These are phyloP conservation scores for Thelonectria rubi DNA, from an alignment of 2,329 filamentous ascomycete genomes.

Conservation along the genomic window DNA sequence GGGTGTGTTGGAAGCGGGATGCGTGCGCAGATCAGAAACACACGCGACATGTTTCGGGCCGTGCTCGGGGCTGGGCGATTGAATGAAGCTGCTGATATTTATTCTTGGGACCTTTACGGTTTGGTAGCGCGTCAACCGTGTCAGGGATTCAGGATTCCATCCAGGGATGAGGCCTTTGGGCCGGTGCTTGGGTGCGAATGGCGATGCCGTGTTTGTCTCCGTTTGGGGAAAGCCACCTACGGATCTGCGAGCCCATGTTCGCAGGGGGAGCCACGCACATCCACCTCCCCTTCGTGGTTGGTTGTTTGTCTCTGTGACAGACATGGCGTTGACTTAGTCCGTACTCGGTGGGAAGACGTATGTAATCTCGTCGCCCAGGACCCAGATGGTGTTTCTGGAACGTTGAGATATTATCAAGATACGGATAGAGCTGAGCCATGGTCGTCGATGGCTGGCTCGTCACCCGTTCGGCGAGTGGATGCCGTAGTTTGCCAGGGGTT, in stretches of 20 bases:
- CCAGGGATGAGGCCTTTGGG: slow-evolving; percentile 9
- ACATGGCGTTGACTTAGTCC: not conserved
- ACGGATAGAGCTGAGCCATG: not conserved
- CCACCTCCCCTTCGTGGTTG: too few species aligned
- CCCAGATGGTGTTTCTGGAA: slow-evolving; percentile 3
- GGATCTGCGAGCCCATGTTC: not conserved
- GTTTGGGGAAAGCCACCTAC: not conserved
- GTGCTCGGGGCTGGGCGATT: not conserved
- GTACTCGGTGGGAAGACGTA: not conserved
- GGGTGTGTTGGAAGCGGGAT: not conserved
- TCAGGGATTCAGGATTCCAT: slow-evolving; percentile 22
- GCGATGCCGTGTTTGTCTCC: not conserved
- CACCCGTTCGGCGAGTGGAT: slow-evolving; percentile 4
- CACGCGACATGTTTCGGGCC: not conserved
- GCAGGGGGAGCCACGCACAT: not conserved
- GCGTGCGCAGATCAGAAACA: not conserved
- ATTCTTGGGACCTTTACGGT: slow-evolving; percentile 5
- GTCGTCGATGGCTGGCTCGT: not conserved
- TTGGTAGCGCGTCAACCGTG: slow-evolving; percentile 8
- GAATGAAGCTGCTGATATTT: not conserved
- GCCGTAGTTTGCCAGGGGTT: not conserved
- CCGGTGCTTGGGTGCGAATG: not conserved
- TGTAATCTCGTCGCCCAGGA: not conserved
- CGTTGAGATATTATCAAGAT: not conserved
- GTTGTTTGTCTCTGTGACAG: not conserved